Evolutionary conservation across 768 basidiomycete species (phyloP), one percentile per base, ranked within the genome.

Genomic region (Calocybe indica): DNA sequence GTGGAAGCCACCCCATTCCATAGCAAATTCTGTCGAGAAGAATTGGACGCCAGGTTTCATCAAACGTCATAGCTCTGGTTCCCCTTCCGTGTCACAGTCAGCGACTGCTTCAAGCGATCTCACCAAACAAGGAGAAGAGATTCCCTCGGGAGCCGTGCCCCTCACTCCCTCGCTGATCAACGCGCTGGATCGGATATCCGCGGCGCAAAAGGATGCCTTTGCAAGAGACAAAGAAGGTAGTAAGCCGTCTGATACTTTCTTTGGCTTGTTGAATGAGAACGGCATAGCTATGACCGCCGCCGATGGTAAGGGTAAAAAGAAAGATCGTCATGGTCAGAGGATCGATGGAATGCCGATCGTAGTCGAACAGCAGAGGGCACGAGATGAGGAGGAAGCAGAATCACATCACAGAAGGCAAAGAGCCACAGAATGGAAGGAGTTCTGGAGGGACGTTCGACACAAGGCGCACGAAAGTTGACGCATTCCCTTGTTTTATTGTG

Each of bases 161-260:
- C 76, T 78, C 15, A 85, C 83, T 2, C 82, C 83, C 0, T 84
- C 83, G 2, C 68, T 84, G 31, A 76, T 83, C 49, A 71, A 71
- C 34, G 83, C 82, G 1, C 62, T 85, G n/a, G 78, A 83, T 53
- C 72, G 82, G 29, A 70, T 85, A 43, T 67, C 73, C 8, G 63
- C 66, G 11, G 83, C 82, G 3, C 82, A 84, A 55, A 67, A 65
- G 47, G 71, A 73, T 14, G 78, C 72, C n/a, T 80, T 71, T 49
- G 60, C 22, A 22, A 22, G 22, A 22, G 22, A 22, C 22, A 22
- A 22, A 22, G 22, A 22, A 4, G 4, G 22, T 22, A 22, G 22
- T 22, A 22, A 22, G 4, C 22, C 22, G 22, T 4, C 22, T 22
- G 22, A 22, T 22, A 4, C 22, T 4, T 22, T 22, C 22, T 22